Percentiles rank a stretch among this genome's conserved stretches.
Evolutionary conservation across 177 flowering plant species (phyloP).

Genomic region (Tripterygium wilfordii): DNA sequence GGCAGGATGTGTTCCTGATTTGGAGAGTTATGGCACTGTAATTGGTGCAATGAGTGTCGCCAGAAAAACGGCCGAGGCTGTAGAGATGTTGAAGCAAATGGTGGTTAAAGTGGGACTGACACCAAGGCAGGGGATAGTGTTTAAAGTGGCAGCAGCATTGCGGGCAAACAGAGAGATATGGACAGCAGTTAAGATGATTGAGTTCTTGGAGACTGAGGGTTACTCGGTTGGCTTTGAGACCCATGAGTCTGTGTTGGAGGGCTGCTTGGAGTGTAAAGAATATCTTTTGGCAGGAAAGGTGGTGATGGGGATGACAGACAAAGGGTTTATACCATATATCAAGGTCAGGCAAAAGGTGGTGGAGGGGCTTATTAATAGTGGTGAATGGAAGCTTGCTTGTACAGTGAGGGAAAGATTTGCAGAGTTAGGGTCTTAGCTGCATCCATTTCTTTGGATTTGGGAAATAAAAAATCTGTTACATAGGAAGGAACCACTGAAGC

Average conservation of each 20-base stretch:
- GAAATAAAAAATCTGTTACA: too few relatives aligned
- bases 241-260: slow-evolving; percentile 55
- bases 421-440: slow-evolving; percentile 45
- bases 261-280: slow-evolving; percentile 60
- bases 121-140: slow-evolving; percentile 51
- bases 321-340: slow-evolving; percentile 71
- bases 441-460: neutral
- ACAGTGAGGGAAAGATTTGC: slow-evolving; percentile 54
- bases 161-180: slow-evolving; percentile 48
- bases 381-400: slow-evolving; percentile 55
- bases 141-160: slow-evolving; percentile 38
- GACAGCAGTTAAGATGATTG: slow-evolving; percentile 59
- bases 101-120: slow-evolving; percentile 39
- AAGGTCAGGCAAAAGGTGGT: slow-evolving; percentile 57
- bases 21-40: slow-evolving; percentile 52
- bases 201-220: slow-evolving; percentile 48
- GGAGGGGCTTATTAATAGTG: slow-evolving; percentile 50
- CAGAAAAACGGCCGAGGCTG: slow-evolving; percentile 31
- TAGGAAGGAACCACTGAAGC: too few relatives aligned
- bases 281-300: slow-evolving; percentile 65
- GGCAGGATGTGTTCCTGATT: slow-evolving; percentile 66
- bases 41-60: slow-evolving; percentile 34
- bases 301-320: slow-evolving; percentile 57
- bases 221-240: slow-evolving; percentile 53
- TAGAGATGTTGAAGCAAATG: slow-evolving; percentile 63